phyloP scores from a whole-genome alignment of 148 eudicot species.

The Amaranthus cruentus region DNA sequence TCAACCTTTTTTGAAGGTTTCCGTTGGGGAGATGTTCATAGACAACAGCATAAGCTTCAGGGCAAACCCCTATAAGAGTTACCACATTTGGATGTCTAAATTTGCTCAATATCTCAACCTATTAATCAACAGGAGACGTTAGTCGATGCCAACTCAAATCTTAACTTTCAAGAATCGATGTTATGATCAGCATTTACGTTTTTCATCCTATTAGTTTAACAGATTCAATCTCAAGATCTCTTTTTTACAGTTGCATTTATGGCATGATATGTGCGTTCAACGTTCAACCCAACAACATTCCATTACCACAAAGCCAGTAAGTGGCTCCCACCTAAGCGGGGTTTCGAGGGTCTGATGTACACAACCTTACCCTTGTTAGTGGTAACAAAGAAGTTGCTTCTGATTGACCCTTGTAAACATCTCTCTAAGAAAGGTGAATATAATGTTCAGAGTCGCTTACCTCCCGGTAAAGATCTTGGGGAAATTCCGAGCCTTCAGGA shows the following conservation, averaged over 20 bases:
- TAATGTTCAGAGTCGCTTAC: conserved; percentile 27
- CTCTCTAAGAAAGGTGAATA: not conserved
- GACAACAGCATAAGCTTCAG: conserved; percentile 53
- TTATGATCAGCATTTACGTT: not conserved
- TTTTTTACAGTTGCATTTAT: not conserved
- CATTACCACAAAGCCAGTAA: too few relatives aligned
- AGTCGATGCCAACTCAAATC: not conserved
- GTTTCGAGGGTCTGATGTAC: too few relatives aligned
- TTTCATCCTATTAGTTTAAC: conserved; percentile 1
- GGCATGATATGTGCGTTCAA: not conserved
- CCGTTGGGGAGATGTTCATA: conserved; percentile 76
- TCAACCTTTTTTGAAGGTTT: conserved; percentile 73
- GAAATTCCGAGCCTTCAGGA: conserved; percentile 50
- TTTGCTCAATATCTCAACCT: conserved; percentile 81
- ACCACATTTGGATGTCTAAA: conserved; percentile 74
- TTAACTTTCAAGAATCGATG: not conserved
- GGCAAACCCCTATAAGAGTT: conserved; percentile 71
- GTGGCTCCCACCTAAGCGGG: too few relatives aligned
- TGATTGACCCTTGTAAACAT: too few relatives aligned
- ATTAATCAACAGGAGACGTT: conserved; percentile 3
- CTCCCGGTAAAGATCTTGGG: conserved; percentile 61
- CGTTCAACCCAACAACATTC: too few relatives aligned
- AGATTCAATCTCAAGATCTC: not conserved
- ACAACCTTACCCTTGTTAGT: too few relatives aligned
- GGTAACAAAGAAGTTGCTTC: too few relatives aligned